phyloP scores from a whole-genome alignment of 2,329 filamentous ascomycete species.

The Bimuria novae-zelandiae region DNA sequence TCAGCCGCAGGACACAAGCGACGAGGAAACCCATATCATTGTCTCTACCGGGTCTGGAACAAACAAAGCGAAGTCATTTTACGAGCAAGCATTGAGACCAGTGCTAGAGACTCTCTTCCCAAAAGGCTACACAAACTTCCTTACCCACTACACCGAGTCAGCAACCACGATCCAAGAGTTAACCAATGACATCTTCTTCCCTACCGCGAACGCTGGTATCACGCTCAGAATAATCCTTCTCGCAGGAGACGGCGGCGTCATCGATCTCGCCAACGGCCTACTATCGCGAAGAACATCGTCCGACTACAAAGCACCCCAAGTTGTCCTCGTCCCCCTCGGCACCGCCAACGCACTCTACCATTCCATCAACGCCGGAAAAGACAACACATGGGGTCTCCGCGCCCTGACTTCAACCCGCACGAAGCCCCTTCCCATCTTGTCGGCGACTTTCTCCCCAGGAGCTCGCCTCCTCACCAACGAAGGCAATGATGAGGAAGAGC shows the following conservation, averaged over 20 bases:
- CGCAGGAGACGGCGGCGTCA: conserved; percentile 84
- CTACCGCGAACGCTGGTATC: conserved; percentile 53
- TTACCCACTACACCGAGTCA: conserved; percentile 66
- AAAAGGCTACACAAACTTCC: conserved; percentile 46
- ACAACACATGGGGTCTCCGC: conserved; percentile 49
- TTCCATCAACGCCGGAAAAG: conserved; percentile 45
- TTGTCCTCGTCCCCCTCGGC: conserved; percentile 60
- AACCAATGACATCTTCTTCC: conserved; percentile 55
- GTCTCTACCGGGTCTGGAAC: conserved; percentile 53
- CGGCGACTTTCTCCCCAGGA: conserved; percentile 51
- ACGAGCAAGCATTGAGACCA: conserved; percentile 42
- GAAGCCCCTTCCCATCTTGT: conserved; percentile 50
- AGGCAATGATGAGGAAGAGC: conserved; percentile 48
- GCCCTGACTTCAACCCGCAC: conserved; percentile 42
- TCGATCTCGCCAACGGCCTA: conserved; percentile 78
- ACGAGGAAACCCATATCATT: conserved; percentile 48
- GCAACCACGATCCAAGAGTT: conserved; percentile 68
- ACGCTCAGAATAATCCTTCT: conserved; percentile 68
- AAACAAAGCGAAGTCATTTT: conserved; percentile 47
- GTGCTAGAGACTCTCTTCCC: conserved; percentile 51
- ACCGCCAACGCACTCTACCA: conserved; percentile 57
- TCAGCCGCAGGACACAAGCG: conserved; percentile 8
- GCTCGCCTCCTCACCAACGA: conserved; percentile 50
- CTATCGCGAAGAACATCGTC: conserved; percentile 34
- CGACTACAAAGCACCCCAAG: conserved; percentile 55